These are phyloP conservation scores for Corymbia citriodora DNA, from an alignment of 441 rosid species.

Conservation along the genomic window DNA sequence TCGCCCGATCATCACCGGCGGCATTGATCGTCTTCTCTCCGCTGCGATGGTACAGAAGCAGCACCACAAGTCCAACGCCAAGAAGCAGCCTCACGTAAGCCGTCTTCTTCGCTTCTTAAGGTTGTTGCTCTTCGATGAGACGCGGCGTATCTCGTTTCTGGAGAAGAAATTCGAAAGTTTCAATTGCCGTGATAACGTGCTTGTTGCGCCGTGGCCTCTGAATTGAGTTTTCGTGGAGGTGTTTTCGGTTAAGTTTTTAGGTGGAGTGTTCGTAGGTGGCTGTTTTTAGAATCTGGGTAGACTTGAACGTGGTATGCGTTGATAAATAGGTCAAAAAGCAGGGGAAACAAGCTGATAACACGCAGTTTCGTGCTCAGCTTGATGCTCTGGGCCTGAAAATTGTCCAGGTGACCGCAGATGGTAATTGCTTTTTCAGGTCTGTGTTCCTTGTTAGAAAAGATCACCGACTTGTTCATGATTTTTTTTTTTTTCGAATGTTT, in stretches of 20 bases:
- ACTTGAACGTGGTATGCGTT: background rate
- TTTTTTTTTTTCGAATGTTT: background rate
- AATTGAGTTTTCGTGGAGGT: background rate
- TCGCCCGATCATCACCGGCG: background rate
- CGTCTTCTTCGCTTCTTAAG: fast-evolving
- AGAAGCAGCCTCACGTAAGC: constrained; percentile 31
- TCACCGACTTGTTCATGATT: background rate
- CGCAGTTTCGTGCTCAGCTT: constrained; percentile 58
- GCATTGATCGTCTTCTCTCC: background rate
- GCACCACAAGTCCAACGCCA: constrained; percentile 55
- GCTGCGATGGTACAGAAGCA: constrained; percentile 8
- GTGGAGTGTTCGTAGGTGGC: background rate
- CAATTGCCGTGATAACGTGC: fast-evolving
- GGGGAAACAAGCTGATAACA: constrained; percentile 58
- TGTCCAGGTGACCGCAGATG: constrained; percentile 76
- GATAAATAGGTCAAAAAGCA: constrained; percentile 49
- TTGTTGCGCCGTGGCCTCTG: background rate
- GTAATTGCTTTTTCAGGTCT: constrained; percentile 96
- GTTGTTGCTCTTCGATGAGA: background rate
- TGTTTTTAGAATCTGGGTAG: background rate
- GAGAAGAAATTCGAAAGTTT: background rate
- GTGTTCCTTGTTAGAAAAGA: constrained; percentile 10
- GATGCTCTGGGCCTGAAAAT: constrained; percentile 65
- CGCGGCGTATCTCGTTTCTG: background rate
- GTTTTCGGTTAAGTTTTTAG: background rate